A percentile compares a stretch with the other conserved stretches of the same genome.
Evolutionary conservation across 352 stramenopile species (phyloP).

Genomic region (Halophytophthora polymorphica): DNA sequence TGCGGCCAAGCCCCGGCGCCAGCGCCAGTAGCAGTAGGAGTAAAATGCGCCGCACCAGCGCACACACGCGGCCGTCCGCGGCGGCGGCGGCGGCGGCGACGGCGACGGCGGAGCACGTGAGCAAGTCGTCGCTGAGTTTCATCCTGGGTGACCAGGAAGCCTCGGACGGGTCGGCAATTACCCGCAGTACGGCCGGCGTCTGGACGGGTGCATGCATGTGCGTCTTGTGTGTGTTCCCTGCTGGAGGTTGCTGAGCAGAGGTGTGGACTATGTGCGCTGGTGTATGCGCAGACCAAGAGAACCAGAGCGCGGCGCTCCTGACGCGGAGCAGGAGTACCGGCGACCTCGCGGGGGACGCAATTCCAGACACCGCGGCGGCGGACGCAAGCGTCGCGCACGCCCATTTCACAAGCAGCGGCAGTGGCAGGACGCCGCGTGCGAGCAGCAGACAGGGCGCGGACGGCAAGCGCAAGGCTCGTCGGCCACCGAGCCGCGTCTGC

Average conservation of each 20-base stretch:
- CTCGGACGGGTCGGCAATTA: slow-evolving; percentile 11
- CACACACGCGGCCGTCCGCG: slow-evolving; percentile 15
- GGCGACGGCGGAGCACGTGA: slow-evolving; percentile 15
- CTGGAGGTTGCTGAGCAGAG: slow-evolving; percentile 6
- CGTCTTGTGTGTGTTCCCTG: slow-evolving; percentile 5
- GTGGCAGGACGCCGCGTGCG: slow-evolving; percentile 2
- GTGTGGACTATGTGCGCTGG: slow-evolving; percentile 15
- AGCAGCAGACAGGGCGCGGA: slow-evolving; percentile 29
- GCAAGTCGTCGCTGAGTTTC: slow-evolving; percentile 73
- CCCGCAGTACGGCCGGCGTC: neutral
- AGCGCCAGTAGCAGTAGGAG: slow-evolving; percentile 16
- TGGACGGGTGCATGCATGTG: neutral
- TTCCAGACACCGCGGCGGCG: neutral
- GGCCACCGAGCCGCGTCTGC: slow-evolving; percentile 63
- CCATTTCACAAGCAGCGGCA: slow-evolving; percentile 1
- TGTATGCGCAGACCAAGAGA: slow-evolving; percentile 5
- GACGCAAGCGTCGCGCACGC: neutral
- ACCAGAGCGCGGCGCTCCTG: slow-evolving; percentile 19
- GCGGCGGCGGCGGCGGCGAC: slow-evolving; percentile 5
- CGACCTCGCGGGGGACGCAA: slow-evolving; percentile 19
- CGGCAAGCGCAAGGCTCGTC: slow-evolving; percentile 46
- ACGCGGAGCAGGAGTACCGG: slow-evolving; percentile 30
- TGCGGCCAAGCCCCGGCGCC: neutral
- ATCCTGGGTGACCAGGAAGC: slow-evolving; percentile 57
- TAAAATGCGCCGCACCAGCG: slow-evolving; percentile 21